Evolutionary conservation across 2,329 filamentous ascomycete species (phyloP).

Genomic region (Incumbomyces delicatus): DNA sequence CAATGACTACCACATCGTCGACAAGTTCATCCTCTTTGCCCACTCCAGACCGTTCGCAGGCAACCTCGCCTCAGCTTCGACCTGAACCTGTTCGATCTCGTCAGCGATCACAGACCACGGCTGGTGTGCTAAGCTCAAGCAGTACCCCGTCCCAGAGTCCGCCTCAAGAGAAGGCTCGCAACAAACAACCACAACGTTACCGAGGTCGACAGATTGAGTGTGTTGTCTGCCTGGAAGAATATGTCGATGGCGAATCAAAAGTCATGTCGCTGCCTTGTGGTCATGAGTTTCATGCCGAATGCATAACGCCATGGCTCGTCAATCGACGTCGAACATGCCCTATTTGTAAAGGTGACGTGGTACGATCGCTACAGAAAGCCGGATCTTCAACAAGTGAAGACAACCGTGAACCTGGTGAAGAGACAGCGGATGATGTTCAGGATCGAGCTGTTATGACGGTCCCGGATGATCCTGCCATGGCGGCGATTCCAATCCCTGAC

Average conservation of each 20-base stretch:
- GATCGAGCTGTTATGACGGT: constrained; percentile 34
- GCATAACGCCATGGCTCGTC: constrained; percentile 97
- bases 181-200: constrained; percentile 40
- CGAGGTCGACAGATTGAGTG: constrained; percentile 69
- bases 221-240: constrained; percentile 93
- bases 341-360: constrained; percentile 96
- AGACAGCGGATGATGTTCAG: constrained; percentile 37
- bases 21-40: constrained; percentile 48
- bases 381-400: constrained; percentile 13
- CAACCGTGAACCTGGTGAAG: constrained; percentile 26
- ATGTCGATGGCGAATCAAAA: constrained; percentile 81
- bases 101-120: constrained; percentile 28
- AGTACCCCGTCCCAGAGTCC: constrained; percentile 10
- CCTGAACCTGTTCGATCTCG: constrained; percentile 13
- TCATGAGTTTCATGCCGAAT: constrained; percentile 94
- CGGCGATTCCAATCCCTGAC: constrained; percentile 39
- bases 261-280: constrained; percentile 97
- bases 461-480: constrained; percentile 38
- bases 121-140: constrained; percentile 21
- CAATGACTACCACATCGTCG: constrained; percentile 56
- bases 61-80: constrained; percentile 66
- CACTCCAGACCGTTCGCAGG: constrained; percentile 56
- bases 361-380: constrained; percentile 49
- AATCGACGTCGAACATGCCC: constrained; percentile 93
- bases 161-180: constrained; percentile 21